These are phyloP conservation scores for Beauveria medogensis DNA, from an alignment of 2,329 filamentous ascomycete species.

Conservation along the genomic window DNA sequence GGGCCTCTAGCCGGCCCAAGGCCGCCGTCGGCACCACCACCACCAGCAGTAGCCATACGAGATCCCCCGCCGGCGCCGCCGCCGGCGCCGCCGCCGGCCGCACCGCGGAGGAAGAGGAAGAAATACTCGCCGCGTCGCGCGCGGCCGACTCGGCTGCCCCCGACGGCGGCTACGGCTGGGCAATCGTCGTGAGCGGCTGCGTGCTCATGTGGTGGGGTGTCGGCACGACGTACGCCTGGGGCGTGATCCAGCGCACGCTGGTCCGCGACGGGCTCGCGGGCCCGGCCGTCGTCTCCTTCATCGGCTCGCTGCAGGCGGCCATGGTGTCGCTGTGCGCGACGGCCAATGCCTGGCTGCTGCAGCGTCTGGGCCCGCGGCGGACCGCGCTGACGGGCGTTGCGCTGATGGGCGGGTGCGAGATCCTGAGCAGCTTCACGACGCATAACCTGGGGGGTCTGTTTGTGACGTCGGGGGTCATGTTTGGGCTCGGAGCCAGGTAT, in stretches of 20 bases:
- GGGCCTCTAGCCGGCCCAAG: background rate
- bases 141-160: conserved; percentile 38
- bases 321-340: conserved; percentile 45
- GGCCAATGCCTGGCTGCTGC: conserved; percentile 42
- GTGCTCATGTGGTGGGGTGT: conserved; percentile 48
- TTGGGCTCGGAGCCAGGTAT: conserved; percentile 25
- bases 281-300: conserved; percentile 48
- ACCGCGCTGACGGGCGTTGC: conserved; percentile 41
- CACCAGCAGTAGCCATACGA: background rate
- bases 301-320: conserved; percentile 45
- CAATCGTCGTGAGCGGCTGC: conserved; percentile 42
- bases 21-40: background rate
- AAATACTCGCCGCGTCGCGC: conserved; percentile 33
- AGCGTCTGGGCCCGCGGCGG: conserved; percentile 37
- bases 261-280: conserved; percentile 39
- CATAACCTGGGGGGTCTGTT: conserved; percentile 28
- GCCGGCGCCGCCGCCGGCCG: background rate
- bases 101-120: conserved; percentile 9
- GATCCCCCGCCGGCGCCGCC: background rate
- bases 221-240: conserved; percentile 51
- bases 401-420: conserved; percentile 40
- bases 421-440: conserved; percentile 33
- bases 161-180: conserved; percentile 50
- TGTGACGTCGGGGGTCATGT: conserved; percentile 24
- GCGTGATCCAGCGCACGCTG: conserved; percentile 50